A percentile compares a stretch with the other conserved stretches of the same genome.
Evolutionary conservation across 495 filamentous ascomycete species (phyloP).

Genomic region (Glutinoglossum americanum): DNA sequence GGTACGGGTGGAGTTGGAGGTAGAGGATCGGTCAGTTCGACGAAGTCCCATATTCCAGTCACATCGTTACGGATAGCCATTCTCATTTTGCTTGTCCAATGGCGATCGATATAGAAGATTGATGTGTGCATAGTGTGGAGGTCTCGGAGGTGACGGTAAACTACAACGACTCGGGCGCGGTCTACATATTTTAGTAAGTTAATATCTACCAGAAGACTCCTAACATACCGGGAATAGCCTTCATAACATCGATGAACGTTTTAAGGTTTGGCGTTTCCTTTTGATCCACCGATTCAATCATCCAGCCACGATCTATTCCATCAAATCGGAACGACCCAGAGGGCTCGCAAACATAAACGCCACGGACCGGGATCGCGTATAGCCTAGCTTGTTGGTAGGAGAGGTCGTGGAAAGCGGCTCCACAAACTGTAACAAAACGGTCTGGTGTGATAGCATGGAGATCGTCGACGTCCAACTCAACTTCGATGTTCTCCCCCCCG

Average conservation of each 20-base stretch:
- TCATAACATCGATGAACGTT: conserved; percentile 81
- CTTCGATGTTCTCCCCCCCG: conserved; percentile 69
- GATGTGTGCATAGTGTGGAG: conserved; percentile 84
- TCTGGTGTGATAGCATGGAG: conserved; percentile 90
- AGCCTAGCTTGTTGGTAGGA: conserved; percentile 92
- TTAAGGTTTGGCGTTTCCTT: conserved; percentile 70
- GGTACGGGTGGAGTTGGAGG: conserved; percentile 49
- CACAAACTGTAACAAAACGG: conserved; percentile 81
- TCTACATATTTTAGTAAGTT: conserved; percentile 22
- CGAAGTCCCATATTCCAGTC: conserved; percentile 88
- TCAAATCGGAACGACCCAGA: conserved; percentile 91
- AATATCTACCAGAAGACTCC: not conserved
- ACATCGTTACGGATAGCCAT: conserved; percentile 78
- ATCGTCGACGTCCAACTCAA: conserved; percentile 72
- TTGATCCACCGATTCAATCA: conserved; percentile 82
- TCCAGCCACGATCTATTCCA: conserved; percentile 73
- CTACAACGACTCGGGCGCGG: conserved; percentile 72
- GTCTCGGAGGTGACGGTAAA: conserved; percentile 87
- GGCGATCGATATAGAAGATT: conserved; percentile 79
- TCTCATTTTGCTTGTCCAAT: conserved; percentile 89
- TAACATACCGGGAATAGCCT: conserved; percentile 41
- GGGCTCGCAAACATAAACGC: conserved; percentile 89
- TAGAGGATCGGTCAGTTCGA: conserved; percentile 57
- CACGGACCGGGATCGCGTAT: conserved; percentile 76
- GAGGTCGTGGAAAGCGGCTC: conserved; percentile 80